Conservation (phyloP, 306 rosid genomes). For the Cucumis hystrix region DNA sequence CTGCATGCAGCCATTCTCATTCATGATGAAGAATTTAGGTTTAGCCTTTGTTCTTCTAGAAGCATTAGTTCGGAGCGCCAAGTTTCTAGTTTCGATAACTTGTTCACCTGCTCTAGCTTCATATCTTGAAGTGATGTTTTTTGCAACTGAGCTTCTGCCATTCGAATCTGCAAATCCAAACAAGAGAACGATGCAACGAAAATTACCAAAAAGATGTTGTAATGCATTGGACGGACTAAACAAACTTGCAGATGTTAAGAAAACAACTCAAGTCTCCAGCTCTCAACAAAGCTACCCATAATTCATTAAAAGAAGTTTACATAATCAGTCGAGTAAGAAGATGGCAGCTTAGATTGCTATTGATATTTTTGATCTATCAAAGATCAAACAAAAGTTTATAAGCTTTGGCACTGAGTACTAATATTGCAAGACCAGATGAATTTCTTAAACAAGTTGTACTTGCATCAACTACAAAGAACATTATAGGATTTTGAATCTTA, state of each 20-base stretch:
- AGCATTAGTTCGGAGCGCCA: conserved; percentile 57
- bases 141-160: conserved; percentile 55
- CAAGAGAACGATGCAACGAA: neutral
- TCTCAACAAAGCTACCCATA: neutral
- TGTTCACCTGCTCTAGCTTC: conserved; percentile 65
- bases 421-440: neutral
- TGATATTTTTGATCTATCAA: too few relatives aligned
- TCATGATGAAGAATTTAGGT: conserved; percentile 13
- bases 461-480: neutral
- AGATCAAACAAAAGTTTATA: neutral
- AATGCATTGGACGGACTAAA: neutral
- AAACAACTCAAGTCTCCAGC: neutral
- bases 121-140: conserved; percentile 42
- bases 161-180: conserved; percentile 54
- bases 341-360: neutral
- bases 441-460: neutral
- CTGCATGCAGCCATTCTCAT: neutral
- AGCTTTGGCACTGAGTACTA: neutral
- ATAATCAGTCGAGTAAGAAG: neutral
- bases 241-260: neutral
- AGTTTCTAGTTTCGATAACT: conserved; percentile 53
- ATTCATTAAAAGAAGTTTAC: neutral
- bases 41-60: conserved; percentile 49
- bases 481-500: neutral
- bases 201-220: neutral